Base-by-base conservation (phyloP, 208 protist species). In the Kentomonas sorsogonicus region DNA sequence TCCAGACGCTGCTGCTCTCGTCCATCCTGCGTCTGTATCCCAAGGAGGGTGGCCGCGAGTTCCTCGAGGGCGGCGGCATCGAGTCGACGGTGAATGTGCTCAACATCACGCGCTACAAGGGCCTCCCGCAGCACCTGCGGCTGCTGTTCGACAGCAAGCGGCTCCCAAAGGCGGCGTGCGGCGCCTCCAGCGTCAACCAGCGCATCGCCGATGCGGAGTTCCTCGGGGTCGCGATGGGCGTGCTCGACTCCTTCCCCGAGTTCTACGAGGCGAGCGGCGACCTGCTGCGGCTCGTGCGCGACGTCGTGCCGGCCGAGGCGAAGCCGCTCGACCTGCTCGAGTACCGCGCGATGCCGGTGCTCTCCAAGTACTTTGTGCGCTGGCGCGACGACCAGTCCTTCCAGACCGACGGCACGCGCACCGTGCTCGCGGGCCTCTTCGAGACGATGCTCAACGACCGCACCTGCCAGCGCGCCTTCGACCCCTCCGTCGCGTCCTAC, bases 21-120 rank as follows among this genome's bases (percentile, higher is more conserved):
- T 95, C 89, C 18, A 72, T 95, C n/a, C 58, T 95, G 65, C 73
- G 89, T 3, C 83, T 89, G 53, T 91, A 83, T 58, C 89, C 89
- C 0, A 71, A 77, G 50, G 85, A 89, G 61, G 79, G 72, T 20
- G 83, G 83, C 5, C 75, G 71, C 58, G 80, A 91, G 68, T 93
- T 92, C 53, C 33, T 93, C 23, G 83, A 92, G 20, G 79, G 75
- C 5, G 70, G 74, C 13, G 85, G 84, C 20, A 68, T 95, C 13
- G 72, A 90, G 72, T 83, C 83, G 29, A 67, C 73, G 2, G 79
- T 95, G 44, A 71, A 84, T 57, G 89, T 84, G 53, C 40, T 95
- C 15, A 95, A 93, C 63, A 84, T 91, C 30, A 59, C 83, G 0
- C 74, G 81, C 4, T 95, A 91, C 71, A 95, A 95, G 68, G 89